Percentiles rank a stretch among this genome's conserved stretches.
These are phyloP conservation scores for Deuterostichococcus epilithicus DNA, from an alignment of 139 green algal species.

Conservation along the genomic window DNA sequence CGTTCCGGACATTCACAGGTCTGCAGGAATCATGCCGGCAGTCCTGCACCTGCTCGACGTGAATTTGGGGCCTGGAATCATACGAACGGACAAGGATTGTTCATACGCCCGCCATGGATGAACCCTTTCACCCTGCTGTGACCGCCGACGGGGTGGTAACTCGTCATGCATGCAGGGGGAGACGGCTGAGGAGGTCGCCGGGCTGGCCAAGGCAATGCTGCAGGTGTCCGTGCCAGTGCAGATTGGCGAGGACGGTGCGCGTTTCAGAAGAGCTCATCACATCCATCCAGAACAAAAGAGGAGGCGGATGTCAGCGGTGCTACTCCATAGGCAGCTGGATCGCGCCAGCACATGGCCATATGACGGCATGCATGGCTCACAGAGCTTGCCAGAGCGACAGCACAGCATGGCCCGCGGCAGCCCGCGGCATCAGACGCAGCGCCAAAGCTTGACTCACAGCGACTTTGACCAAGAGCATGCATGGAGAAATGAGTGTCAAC, in stretches of 20 bases:
- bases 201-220: conserved; percentile 84
- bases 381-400: no score
- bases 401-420: no score
- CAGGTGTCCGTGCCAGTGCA: conserved; percentile 54
- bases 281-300: no score
- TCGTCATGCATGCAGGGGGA: conserved; percentile 64
- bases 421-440: no score
- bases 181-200: conserved; percentile 89
- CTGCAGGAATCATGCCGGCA: neutral
- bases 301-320: no score
- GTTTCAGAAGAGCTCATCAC: no score
- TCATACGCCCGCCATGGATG: neutral
- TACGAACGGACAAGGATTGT: neutral
- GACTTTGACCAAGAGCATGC: no score
- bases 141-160: neutral
- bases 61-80: neutral
- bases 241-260: conserved; percentile 41
- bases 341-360: no score
- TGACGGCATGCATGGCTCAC: no score
- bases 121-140: neutral
- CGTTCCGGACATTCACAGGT: neutral
- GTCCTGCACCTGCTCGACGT: neutral
- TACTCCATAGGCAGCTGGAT: no score
- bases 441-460: no score
- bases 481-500: conserved; percentile 28